phyloP scores from a whole-genome alignment of 495 filamentous ascomycete genomes.

The Apodospora peruviana region DNA sequence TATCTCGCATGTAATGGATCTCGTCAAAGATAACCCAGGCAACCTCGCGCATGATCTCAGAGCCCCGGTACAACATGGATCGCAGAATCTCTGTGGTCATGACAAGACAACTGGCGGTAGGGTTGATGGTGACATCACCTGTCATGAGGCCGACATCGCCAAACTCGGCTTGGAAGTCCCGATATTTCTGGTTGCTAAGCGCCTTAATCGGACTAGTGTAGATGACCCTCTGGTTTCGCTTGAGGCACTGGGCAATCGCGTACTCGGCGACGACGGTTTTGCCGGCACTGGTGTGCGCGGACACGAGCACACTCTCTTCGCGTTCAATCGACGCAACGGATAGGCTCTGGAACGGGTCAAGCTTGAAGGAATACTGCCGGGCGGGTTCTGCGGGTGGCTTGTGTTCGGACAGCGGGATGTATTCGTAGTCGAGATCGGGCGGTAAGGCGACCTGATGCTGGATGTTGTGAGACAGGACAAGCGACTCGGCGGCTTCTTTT shows the following conservation, averaged over 20 bases:
- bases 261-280: constrained; percentile 98
- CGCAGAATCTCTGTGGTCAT: constrained; percentile 99
- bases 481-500: constrained; percentile 49
- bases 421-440: constrained; percentile 75
- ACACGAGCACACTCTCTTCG: constrained; percentile 92
- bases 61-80: constrained; percentile 96
- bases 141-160: constrained; percentile 98
- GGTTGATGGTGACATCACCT: constrained; percentile 98
- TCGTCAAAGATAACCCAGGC: constrained; percentile 98
- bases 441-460: constrained; percentile 96
- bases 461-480: constrained; percentile 91
- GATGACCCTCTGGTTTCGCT: constrained; percentile 95
- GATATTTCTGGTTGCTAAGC: constrained; percentile 95
- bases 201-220: constrained; percentile 99
- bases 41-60: constrained; percentile 98
- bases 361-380: constrained; percentile 74
- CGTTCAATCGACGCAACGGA: constrained; percentile 90
- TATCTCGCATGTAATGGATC: constrained; percentile 97
- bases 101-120: constrained; percentile 93
- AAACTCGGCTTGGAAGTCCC: constrained; percentile 92
- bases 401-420: constrained; percentile 87
- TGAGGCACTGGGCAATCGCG: constrained; percentile 94
- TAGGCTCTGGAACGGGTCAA: constrained; percentile 95
- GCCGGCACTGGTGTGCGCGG: constrained; percentile 94
- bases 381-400: constrained; percentile 79